phyloP scores from a whole-genome alignment of 163 green algal genomes.

The Coccomyxa subellipsoidea region DNA sequence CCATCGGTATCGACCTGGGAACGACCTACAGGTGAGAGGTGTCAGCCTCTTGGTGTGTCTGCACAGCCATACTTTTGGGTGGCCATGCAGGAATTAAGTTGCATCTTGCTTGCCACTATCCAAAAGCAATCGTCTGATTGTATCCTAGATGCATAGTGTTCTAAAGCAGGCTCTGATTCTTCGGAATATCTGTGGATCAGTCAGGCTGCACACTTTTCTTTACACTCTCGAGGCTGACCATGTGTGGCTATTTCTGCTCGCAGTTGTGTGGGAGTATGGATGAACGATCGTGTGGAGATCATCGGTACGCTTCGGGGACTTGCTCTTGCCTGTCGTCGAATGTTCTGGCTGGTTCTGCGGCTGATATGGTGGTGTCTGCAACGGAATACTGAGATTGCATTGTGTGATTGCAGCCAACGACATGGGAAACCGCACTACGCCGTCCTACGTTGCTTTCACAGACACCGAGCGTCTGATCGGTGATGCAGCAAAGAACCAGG shows the following conservation, averaged over 20 bases:
- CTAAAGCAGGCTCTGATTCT: neutral
- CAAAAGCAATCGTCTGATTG: neutral
- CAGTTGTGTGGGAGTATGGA: slow-evolving; percentile 50
- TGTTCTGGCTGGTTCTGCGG: neutral
- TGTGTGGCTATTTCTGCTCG: neutral
- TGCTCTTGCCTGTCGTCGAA: neutral
- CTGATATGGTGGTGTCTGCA: neutral
- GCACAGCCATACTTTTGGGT: slow-evolving; percentile 20
- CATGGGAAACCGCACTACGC: slow-evolving; percentile 58
- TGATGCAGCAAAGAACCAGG: slow-evolving; percentile 84
- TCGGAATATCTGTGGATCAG: neutral
- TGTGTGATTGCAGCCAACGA: slow-evolving; percentile 27
- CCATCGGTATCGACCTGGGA: slow-evolving; percentile 73
- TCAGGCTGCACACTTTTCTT: neutral
- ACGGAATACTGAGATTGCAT: neutral
- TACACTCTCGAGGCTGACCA: neutral
- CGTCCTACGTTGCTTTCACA: slow-evolving; percentile 83
- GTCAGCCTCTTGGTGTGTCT: neutral
- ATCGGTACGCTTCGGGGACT: slow-evolving; percentile 17
- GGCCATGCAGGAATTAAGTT: neutral
- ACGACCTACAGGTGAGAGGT: slow-evolving; percentile 37
- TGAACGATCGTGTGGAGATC: slow-evolving; percentile 66
- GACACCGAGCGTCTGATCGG: slow-evolving; percentile 70
- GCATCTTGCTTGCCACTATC: neutral
- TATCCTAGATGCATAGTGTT: neutral